Conservation (phyloP, 73 alveolate species). For the Stentor roeselii region DNA sequence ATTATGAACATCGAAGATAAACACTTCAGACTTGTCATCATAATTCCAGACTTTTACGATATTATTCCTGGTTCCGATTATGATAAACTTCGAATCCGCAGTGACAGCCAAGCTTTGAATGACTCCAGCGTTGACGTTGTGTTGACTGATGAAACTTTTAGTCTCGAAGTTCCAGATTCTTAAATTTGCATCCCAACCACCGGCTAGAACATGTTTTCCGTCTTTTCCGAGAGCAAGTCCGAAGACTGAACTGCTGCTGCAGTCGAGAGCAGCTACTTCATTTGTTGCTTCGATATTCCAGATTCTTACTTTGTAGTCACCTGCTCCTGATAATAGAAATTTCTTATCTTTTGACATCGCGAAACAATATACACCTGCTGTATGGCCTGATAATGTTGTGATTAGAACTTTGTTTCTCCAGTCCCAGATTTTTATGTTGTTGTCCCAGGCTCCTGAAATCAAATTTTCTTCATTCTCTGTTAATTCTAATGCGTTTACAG, state of each 20-base stretch:
- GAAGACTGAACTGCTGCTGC: neutral
- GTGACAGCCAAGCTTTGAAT: neutral
- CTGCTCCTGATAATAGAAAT: neutral
- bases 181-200: slow-evolving; percentile 19
- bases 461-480: neutral
- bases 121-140: neutral
- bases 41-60: neutral
- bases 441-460: neutral
- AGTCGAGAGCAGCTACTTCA: neutral
- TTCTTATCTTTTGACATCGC: neutral
- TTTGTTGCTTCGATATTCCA: neutral
- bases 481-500: neutral
- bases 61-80: neutral
- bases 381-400: neutral
- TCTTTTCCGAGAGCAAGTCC: neutral
- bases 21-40: neutral
- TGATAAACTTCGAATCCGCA: neutral
- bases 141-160: neutral
- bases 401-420: neutral
- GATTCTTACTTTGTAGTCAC: neutral
- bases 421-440: neutral
- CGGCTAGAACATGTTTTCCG: neutral
- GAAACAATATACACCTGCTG: slow-evolving; percentile 1
- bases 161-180: slow-evolving; percentile 17
- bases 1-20: neutral